Base-by-base conservation (phyloP, 768 basidiomycete species). In the Mycena galericulata region DNA sequence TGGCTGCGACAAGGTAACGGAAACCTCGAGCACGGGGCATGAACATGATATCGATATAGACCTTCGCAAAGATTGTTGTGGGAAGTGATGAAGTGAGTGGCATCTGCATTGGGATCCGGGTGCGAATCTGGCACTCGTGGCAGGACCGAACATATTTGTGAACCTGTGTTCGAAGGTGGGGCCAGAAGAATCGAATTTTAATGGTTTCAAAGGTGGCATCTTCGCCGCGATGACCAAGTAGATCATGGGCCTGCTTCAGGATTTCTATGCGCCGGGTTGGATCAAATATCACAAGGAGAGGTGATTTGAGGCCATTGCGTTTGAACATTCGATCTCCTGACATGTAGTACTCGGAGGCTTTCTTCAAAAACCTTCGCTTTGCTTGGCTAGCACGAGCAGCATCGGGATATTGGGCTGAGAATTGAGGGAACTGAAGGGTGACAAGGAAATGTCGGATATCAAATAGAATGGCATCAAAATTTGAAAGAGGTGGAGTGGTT, bases 141-240 rank as follows among this genome's bases (percentile, higher is more conserved):
- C 79, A 80, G 0, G 79, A 75, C 9, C 57, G 40, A 1, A 80
- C 62, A 59, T 75, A 71, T 24, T 67, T 69, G 5, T 47, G 27
- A 0, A 80, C 24, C 14, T 76, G 63, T 1, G 64, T 38, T 0
- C 46, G 49, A 11, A 76, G 43, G 0, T 67, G 53, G 0, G 78
- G 77, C 75, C 78, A 78, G 66, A 70, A 79, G 45, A 78, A 77
- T 1, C 70, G 40, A 17, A 73, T 32, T 0, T 38, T n/a, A 0
- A 77, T 17, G 10, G 54, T 47, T 2, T 63, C 43, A 22, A 45
- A 29, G 1, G 61, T 59, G 12, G 73, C 30, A 20, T 66, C 36
- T 4, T 68, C 62, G 3, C 78, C 77, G 29, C 69, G 67, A 47
- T 79, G 77, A 0, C 78, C 77, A 0, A 71, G 22, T 15, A 57